Evolutionary conservation across 306 rosid genomes (phyloP).

Genomic region (Quercus suber): DNA sequence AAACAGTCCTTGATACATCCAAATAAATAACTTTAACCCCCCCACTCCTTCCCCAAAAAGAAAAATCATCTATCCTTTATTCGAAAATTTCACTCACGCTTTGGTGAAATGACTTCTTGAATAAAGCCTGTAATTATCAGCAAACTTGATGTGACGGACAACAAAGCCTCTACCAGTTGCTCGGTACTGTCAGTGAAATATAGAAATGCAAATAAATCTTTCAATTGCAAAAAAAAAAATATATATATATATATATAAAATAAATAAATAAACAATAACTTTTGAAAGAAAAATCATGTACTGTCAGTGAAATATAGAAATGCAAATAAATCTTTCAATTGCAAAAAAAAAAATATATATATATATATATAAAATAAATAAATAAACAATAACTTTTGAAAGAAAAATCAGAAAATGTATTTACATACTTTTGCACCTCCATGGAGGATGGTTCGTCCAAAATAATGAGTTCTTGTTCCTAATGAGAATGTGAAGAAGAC

Average conservation of each 20-base stretch:
- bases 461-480: constrained; percentile 96
- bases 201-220: constrained; percentile 8
- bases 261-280: not conserved
- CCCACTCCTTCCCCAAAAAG: not conserved
- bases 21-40: not conserved
- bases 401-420: constrained; percentile 2
- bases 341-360: not conserved
- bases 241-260: too few species aligned
- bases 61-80: constrained; percentile 7
- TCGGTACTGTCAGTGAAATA: constrained; percentile 65
- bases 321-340: constrained; percentile 10
- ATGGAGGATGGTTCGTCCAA: constrained; percentile 95
- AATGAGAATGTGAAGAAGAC: constrained; percentile 97
- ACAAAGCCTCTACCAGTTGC: constrained; percentile 99
- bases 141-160: constrained; percentile 91
- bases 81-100: constrained; percentile 64
- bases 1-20: not conserved
- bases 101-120: constrained; percentile 95
- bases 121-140: constrained; percentile 92
- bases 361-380: not conserved
- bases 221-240: not conserved
- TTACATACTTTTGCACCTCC: constrained; percentile 91
- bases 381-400: not conserved
- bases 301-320: constrained; percentile 39
- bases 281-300: constrained; percentile 27